These are phyloP conservation scores for Schwanniomyces yamadae DNA, from an alignment of 805 yeast species.

Conservation along the genomic window DNA sequence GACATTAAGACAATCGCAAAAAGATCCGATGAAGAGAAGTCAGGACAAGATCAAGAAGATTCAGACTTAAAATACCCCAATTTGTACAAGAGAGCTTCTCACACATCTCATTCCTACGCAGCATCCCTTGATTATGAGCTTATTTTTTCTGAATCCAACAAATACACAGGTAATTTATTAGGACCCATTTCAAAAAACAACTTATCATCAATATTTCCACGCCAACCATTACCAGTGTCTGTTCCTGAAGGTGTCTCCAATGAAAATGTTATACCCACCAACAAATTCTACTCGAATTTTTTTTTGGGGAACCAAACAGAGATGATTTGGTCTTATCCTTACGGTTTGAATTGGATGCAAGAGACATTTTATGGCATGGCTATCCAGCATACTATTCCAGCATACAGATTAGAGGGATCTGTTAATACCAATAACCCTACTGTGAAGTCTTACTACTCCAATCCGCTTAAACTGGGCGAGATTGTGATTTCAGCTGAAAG, in stretches of 20 bases:
- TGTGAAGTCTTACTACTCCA: slow-evolving; percentile 48
- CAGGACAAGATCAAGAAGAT: too few species aligned
- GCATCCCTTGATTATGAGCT: too few species aligned
- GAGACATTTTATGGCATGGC: slow-evolving; percentile 55
- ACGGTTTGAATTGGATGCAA: slow-evolving; percentile 55
- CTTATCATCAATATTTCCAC: slow-evolving; percentile 40
- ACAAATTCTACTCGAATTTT: slow-evolving; percentile 72
- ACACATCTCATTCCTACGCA: too few species aligned
- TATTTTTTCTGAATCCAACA: too few species aligned
- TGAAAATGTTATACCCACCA: slow-evolving; percentile 55
- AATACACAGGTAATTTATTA: not conserved
- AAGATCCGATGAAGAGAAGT: too few species aligned
- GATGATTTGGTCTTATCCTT: slow-evolving; percentile 66
- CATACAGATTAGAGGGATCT: slow-evolving; percentile 46
- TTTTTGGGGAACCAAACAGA: slow-evolving; percentile 53
- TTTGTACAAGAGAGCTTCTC: too few species aligned
- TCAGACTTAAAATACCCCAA: too few species aligned
- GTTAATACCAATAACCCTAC: slow-evolving; percentile 43
- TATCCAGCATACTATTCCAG: slow-evolving; percentile 52
- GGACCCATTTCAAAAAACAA: not conserved
- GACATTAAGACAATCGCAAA: too few species aligned
- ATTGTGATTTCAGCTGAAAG: slow-evolving; percentile 54
- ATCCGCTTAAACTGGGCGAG: slow-evolving; percentile 57
- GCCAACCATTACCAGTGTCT: slow-evolving; percentile 43
- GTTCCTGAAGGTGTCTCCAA: slow-evolving; percentile 50